Percentiles rank a stretch among this genome's conserved stretches.
phyloP scores from a whole-genome alignment of 495 filamentous ascomycete genomes.

The Evernia prunastri region DNA sequence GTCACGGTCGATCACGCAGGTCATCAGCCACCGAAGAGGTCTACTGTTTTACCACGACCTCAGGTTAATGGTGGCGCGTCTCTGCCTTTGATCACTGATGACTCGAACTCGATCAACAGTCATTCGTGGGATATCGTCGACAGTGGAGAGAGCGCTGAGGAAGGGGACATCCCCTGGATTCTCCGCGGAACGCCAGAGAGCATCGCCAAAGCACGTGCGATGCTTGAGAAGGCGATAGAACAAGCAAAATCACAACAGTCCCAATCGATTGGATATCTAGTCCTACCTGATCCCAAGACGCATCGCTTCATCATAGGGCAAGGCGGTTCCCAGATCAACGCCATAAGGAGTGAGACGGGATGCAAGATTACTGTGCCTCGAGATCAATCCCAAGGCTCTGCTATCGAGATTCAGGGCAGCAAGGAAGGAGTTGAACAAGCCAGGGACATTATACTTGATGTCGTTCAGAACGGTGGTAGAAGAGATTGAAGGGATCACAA shows the following conservation, averaged over 20 bases:
- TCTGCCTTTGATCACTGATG: conserved; percentile 86
- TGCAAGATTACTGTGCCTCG: conserved; percentile 89
- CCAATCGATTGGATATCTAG: conserved; percentile 68
- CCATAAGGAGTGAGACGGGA: conserved; percentile 83
- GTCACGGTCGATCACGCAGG: conserved; percentile 89
- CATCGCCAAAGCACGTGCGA: conserved; percentile 67
- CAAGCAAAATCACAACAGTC: conserved; percentile 60
- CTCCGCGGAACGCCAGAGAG: conserved; percentile 70
- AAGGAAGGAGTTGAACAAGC: conserved; percentile 80
- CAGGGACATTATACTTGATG: conserved; percentile 77
- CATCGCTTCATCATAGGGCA: conserved; percentile 88
- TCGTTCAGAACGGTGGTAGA: conserved; percentile 52
- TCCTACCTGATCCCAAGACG: conserved; percentile 79
- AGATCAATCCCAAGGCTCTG: conserved; percentile 67
- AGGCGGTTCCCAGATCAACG: conserved; percentile 83
- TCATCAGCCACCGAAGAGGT: conserved; percentile 62
- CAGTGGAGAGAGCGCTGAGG: conserved; percentile 43
- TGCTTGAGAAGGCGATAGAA: conserved; percentile 62
- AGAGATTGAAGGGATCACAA: background rate
- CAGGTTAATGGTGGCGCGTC: conserved; percentile 46
- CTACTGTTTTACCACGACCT: conserved; percentile 38
- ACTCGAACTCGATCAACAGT: conserved; percentile 51
- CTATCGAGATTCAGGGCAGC: conserved; percentile 79
- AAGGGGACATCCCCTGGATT: conserved; percentile 85
- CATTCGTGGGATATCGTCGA: conserved; percentile 80